A percentile compares a stretch with the other conserved stretches of the same genome.
phyloP scores from a whole-genome alignment of 1,139 yeast species.

The Yamadazyma siamensis region DNA sequence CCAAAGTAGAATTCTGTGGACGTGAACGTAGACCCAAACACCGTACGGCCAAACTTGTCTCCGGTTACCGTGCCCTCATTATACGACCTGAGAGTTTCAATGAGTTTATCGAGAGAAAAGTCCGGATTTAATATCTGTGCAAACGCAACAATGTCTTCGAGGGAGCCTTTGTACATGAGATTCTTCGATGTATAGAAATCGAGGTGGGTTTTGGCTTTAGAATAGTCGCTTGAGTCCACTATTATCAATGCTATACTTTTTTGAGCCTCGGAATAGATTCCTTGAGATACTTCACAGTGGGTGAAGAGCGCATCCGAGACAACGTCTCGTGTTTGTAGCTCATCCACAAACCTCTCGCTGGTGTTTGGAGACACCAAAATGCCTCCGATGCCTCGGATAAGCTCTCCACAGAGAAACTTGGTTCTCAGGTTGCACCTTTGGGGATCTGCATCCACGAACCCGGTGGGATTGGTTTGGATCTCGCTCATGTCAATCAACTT shows the following conservation, averaged over 20 bases:
- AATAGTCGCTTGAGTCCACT: constrained; percentile 23
- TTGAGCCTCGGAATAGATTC: constrained; percentile 9
- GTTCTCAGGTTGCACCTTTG: constrained; percentile 15
- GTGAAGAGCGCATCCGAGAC: constrained; percentile 26
- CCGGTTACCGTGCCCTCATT: constrained; percentile 9
- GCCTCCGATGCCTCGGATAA: constrained; percentile 38
- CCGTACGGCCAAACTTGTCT: constrained; percentile 20
- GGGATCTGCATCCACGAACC: constrained; percentile 25
- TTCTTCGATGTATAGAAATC: constrained; percentile 28
- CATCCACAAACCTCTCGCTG: constrained; percentile 34
- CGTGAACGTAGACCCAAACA: constrained; percentile 19
- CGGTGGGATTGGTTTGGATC: constrained; percentile 40
- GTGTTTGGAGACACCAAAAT: constrained; percentile 28
- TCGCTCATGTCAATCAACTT: constrained; percentile 34
- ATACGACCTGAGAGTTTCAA: constrained; percentile 14
- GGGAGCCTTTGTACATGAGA: constrained; percentile 24
- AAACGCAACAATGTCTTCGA: constrained; percentile 18
- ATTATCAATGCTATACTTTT: constrained; percentile 23
- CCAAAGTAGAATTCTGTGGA: constrained; percentile 24
- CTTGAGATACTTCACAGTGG: constrained; percentile 17
- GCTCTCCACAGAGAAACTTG: constrained; percentile 38
- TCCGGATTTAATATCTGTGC: constrained; percentile 15
- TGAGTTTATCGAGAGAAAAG: constrained; percentile 9
- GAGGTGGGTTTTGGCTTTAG: constrained; percentile 26
- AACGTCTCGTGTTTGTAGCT: constrained; percentile 30